phyloP scores from a whole-genome alignment of 345 rosid species.

The Euphorbia tirucalli region DNA sequence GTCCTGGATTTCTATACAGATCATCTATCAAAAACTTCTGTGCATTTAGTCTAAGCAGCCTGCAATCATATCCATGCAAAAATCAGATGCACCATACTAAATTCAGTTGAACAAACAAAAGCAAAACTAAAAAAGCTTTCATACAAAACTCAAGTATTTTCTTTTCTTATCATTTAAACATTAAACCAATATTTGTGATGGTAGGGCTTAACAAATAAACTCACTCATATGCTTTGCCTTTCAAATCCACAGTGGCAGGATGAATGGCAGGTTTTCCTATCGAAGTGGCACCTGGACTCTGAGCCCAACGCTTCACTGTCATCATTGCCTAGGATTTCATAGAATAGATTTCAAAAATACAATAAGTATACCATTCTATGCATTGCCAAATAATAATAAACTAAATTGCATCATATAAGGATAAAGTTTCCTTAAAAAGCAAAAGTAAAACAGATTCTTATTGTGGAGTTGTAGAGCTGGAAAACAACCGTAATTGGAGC shows the following conservation, averaged over 20 bases:
- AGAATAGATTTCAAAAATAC: constrained; percentile 4
- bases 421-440: not conserved
- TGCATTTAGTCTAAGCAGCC: constrained; percentile 77
- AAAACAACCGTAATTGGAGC: constrained; percentile 79
- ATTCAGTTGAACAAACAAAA: not conserved
- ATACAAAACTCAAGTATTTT: not conserved
- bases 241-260: constrained; percentile 93
- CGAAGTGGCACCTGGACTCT: constrained; percentile 61
- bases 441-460: not conserved
- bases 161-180: not conserved
- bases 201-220: constrained; percentile 14
- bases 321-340: constrained; percentile 69
- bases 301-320: constrained; percentile 93
- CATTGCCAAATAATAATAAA: not conserved
- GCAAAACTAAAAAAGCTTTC: not conserved
- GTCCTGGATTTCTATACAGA: constrained; percentile 95
- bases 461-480: not conserved
- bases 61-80: constrained; percentile 28
- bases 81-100: not conserved
- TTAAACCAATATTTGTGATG: not conserved
- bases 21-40: constrained; percentile 79
- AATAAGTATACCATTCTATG: constrained; percentile 2
- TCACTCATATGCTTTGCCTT: constrained; percentile 95
- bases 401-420: not conserved
- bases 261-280: constrained; percentile 93